Evolutionary conservation across 2,329 filamentous ascomycete genomes (phyloP).

Genomic region (Venturiaceae sp.): DNA sequence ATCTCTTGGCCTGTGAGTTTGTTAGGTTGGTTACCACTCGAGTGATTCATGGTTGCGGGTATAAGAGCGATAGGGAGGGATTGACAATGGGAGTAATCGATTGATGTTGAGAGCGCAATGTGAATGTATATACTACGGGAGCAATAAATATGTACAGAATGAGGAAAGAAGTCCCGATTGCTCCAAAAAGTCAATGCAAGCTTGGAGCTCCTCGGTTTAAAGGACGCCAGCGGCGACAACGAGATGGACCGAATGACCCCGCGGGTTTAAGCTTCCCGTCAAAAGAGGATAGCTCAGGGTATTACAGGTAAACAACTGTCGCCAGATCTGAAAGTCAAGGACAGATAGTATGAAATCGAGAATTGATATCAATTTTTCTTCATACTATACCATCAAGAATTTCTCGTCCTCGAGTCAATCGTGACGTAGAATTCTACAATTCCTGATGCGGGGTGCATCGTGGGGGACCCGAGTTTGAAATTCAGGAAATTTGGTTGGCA

Average conservation of each 20-base stretch:
- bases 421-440: background rate
- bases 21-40: background rate
- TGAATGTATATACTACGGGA: background rate
- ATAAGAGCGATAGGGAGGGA: background rate
- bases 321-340: too few relatives aligned
- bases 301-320: too few relatives aligned
- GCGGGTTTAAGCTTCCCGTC: background rate
- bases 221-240: background rate
- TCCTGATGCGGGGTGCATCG: background rate
- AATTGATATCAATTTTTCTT: background rate
- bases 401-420: background rate
- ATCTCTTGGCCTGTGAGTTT: conserved; percentile 46
- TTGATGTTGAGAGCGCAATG: background rate
- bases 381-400: too few relatives aligned
- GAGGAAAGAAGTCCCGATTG: background rate
- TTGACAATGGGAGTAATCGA: background rate
- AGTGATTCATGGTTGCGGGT: background rate
- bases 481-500: background rate
- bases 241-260: background rate
- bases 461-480: background rate
- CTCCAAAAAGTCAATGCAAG: background rate
- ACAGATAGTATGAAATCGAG: too few relatives aligned
- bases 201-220: background rate
- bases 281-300: background rate
- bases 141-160: background rate